phyloP scores from a whole-genome alignment of 177 flowering plant genomes.

The Vitis hybrid region DNA sequence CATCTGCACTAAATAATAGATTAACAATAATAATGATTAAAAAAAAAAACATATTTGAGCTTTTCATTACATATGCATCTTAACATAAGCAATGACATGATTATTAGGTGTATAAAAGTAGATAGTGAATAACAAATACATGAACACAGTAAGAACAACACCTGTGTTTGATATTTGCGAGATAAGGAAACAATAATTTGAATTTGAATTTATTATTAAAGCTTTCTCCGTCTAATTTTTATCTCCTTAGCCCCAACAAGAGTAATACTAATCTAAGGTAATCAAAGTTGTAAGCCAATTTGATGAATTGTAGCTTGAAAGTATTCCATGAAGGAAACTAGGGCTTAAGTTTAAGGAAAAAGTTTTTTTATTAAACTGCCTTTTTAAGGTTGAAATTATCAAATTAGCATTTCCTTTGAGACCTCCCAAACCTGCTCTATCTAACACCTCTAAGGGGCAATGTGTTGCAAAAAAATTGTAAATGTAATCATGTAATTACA shows the following conservation, averaged over 20 bases:
- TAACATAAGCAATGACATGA: too few species aligned
- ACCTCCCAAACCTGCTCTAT: slow-evolving; percentile 77
- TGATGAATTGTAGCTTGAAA: slow-evolving; percentile 54
- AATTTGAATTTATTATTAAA: too few species aligned
- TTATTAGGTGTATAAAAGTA: too few species aligned
- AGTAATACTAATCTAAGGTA: slow-evolving; percentile 50
- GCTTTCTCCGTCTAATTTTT: neutral
- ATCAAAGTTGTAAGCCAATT: slow-evolving; percentile 44
- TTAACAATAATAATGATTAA: too few species aligned
- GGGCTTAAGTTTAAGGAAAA: slow-evolving; percentile 47
- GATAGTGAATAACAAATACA: too few species aligned
- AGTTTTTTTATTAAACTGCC: slow-evolving; percentile 55
- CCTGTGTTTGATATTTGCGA: too few species aligned
- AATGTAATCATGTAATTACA: neutral
- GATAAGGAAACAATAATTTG: too few species aligned
- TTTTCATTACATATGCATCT: too few species aligned
- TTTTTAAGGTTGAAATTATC: slow-evolving; percentile 87
- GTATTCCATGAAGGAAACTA: slow-evolving; percentile 86
- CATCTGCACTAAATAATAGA: too few species aligned
- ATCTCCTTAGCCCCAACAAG: slow-evolving; percentile 46
- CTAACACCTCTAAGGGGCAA: slow-evolving; percentile 93
- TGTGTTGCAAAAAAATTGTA: slow-evolving; percentile 61
- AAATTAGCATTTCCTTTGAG: slow-evolving; percentile 86
- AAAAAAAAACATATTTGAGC: too few species aligned
- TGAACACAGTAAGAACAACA: too few species aligned